Base-by-base conservation (phyloP, 2,329 filamentous ascomycete species). In the Rhytidhysteron rufulum region DNA sequence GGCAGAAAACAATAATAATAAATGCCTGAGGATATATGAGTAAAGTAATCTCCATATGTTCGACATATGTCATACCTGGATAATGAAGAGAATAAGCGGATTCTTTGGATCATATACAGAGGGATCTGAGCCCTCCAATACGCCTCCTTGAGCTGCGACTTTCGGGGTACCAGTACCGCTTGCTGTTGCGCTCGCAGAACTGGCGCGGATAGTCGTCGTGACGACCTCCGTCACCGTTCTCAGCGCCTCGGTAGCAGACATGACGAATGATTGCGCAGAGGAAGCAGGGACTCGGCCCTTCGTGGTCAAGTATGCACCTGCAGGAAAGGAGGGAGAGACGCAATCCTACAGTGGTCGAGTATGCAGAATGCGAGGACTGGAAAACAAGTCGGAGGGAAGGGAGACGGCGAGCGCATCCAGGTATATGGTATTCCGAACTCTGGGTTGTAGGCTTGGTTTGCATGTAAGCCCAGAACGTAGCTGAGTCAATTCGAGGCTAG, bases 1-100 rank as follows among this genome's bases (percentile, higher is more conserved):
- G 82, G 55, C 83, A 88, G 62, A 88, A 80, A 42, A 86, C 76
- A 55, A 89, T 82, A 55, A 89, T 87, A 44, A 90, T 83, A 44
- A 72, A 73, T 19, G 81, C 80, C 79, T 89, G 54, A 11, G 32
- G 17, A 10, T 22, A 45, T 21, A 39, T 17, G 16, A 17, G 31
- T 11, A 34, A 42, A 22, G 17, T 20, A 31, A 35, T 34, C 17
- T n/a, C n/a, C n/a, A n/a, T n/a, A n/a, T n/a, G n/a, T n/a, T n/a
- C n/a, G n/a, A n/a, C n/a, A n/a, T n/a, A n/a, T 11, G 19, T 22
- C 60, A 24, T 68, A 79, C 81, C 75, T 85, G 85, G 35, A 89
- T 84, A 54, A 89, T 87, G 65, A 90, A 88, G 34, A 87, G 65
- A 33, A 80, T 79, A 46, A 90, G 82, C 5, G 86, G 86, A 49